Base-by-base conservation (phyloP, 176 grass and related monocot genomes). In the Avena sativa region DNA sequence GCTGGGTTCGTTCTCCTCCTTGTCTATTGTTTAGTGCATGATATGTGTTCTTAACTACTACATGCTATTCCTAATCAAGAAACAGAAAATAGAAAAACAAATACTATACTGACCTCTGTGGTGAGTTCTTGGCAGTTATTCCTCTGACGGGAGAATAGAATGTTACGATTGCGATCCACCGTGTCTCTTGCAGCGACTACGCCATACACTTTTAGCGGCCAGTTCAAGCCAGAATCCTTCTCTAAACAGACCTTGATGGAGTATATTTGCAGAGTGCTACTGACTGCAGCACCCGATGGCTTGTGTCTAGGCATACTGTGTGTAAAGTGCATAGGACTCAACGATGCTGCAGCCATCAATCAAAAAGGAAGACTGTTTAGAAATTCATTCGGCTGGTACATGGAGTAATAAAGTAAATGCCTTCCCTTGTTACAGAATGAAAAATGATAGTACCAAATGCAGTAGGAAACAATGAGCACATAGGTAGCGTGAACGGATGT, bases 271-370 rank as follows among this genome's bases (percentile, higher is more conserved):
- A 74, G 44, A 74, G 71, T 74, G 43, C 44, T 25, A 25, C 6
- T 44, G 46, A 74, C 71, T 0, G 44, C 3, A 74, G 71, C 71
- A 23, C 9, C 44, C 25, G 2, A 2, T 10, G n/a, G 5, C 1
- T 2, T 6, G 20, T 14, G 20, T 49, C 71, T 44, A 0, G 71
- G 71, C 25, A 12, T 49, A 7, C 71, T 74, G 71, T 13, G 71
- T 25, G 71, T 74, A 25, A 74, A 74, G 20, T 74, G 19, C 71
- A 74, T 74, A 47, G 71, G 71, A 74, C 71, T 74, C 44, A 74
- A 49, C 23, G 43, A 74, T 25, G 44, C 69, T 72, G 69, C 40
- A 72, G 69, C 44, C 44, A 47, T 47, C 69, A 9, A 47, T 23
- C 3, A 46, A 46, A 23, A 21, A 11, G 9, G 19, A 71, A 46